Percentiles rank a stretch among this genome's conserved stretches.
These are phyloP conservation scores for Hirschfeldia incana DNA, from an alignment of 345 rosid genomes.

Conservation along the genomic window DNA sequence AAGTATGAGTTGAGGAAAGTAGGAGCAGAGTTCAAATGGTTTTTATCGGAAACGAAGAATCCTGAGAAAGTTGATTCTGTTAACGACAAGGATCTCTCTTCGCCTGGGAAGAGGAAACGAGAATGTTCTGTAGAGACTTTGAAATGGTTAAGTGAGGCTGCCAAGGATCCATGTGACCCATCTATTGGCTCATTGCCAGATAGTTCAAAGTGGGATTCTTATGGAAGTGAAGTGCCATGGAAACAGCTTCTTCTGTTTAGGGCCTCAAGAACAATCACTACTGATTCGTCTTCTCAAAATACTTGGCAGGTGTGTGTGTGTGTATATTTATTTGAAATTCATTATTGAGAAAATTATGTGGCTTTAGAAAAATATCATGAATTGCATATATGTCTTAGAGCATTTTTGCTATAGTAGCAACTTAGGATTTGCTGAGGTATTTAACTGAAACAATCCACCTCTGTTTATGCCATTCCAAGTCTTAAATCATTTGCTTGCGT, in stretches of 20 bases:
- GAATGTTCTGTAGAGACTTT: slow-evolving; percentile 48
- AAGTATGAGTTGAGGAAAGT: slow-evolving; percentile 34
- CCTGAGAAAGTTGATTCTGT: neutral
- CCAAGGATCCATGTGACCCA: slow-evolving; percentile 63
- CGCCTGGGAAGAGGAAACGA: slow-evolving; percentile 53
- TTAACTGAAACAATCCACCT: neutral
- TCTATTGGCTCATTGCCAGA: slow-evolving; percentile 59
- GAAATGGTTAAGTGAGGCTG: slow-evolving; percentile 60
- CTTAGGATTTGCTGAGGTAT: neutral
- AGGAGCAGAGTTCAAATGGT: slow-evolving; percentile 32
- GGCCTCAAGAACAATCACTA: slow-evolving; percentile 43
- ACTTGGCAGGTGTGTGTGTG: slow-evolving; percentile 57
- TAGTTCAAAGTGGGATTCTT: slow-evolving; percentile 63
- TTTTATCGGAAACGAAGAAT: slow-evolving; percentile 27
- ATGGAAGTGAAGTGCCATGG: slow-evolving; percentile 65
- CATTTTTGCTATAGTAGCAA: neutral
- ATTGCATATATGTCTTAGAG: neutral
- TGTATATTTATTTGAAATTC: neutral
- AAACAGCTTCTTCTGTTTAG: slow-evolving; percentile 70
- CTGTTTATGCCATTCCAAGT: slow-evolving; percentile 16
- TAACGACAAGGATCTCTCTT: neutral
- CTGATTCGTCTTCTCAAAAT: slow-evolving; percentile 44
- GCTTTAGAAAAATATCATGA: neutral
- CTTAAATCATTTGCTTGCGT: slow-evolving; percentile 23
- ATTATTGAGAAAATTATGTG: neutral